Percentiles rank a stretch among this genome's conserved stretches.
Conservation (phyloP, 31 red algal species). For the Porphyra umbilicalis region DNA sequence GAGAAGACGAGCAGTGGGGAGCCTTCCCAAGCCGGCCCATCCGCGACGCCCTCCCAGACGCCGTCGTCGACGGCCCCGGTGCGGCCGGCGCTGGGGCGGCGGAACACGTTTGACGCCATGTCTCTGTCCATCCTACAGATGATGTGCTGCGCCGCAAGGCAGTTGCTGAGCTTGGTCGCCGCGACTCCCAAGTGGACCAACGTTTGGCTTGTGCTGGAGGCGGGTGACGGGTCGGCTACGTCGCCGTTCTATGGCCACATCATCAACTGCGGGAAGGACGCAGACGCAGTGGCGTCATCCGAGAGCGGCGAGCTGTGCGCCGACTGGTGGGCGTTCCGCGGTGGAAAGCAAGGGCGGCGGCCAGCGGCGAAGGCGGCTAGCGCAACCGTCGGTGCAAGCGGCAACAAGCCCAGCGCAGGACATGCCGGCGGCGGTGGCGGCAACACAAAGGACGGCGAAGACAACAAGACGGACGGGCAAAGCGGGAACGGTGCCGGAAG, state of each 20-base stretch:
- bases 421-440: too few species aligned
- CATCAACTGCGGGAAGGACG: neutral
- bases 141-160: neutral
- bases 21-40: too few species aligned
- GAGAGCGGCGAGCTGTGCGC: neutral
- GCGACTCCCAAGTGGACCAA: neutral
- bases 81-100: too few species aligned
- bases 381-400: too few species aligned
- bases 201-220: neutral
- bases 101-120: neutral
- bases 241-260: neutral
- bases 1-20: too few species aligned
- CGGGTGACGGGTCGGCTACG: neutral
- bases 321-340: neutral
- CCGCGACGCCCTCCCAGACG: neutral
- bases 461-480: too few species aligned
- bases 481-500: too few species aligned
- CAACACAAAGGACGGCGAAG: too few species aligned
- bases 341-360: neutral
- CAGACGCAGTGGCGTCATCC: too few species aligned
- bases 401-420: too few species aligned
- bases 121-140: neutral
- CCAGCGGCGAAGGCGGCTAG: too few species aligned
- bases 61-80: too few species aligned
- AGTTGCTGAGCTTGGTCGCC: neutral